Evolutionary conservation across 2,329 filamentous ascomycete species (phyloP).

Genomic region (Cercospora beticola): DNA sequence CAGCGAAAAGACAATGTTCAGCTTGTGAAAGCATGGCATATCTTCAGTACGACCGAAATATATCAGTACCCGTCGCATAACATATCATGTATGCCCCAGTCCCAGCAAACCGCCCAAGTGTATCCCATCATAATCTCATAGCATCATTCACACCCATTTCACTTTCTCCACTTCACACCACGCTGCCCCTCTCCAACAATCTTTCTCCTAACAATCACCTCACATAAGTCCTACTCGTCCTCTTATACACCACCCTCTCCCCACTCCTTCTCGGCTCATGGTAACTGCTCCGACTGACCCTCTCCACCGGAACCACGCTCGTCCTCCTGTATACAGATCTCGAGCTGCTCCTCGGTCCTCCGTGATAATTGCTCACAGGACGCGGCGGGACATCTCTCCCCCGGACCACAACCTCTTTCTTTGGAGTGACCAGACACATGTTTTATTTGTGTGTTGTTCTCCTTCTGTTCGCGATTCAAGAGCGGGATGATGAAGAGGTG

Average conservation of each 20-base stretch:
- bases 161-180: neutral
- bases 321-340: conserved; percentile 25
- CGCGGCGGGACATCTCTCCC: conserved; percentile 31
- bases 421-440: conserved; percentile 36
- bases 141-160: neutral
- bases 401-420: conserved; percentile 24
- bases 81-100: neutral
- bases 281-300: conserved; percentile 28
- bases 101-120: neutral
- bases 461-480: neutral
- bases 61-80: neutral
- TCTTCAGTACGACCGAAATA: neutral
- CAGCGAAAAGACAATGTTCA: neutral
- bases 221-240: conserved; percentile 33
- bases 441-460: neutral
- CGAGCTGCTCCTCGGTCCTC: conserved; percentile 24
- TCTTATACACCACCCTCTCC: conserved; percentile 25
- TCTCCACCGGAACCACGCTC: conserved; percentile 26
- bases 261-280: conserved; percentile 20
- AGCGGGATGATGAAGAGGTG: neutral
- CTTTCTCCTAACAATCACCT: conserved; percentile 2
- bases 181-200: neutral
- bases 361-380: conserved; percentile 36
- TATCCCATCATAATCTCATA: neutral
- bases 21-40: neutral